These are phyloP conservation scores for Oryza rufipogon DNA, from an alignment of 176 grass and related monocot genomes.

Conservation along the genomic window DNA sequence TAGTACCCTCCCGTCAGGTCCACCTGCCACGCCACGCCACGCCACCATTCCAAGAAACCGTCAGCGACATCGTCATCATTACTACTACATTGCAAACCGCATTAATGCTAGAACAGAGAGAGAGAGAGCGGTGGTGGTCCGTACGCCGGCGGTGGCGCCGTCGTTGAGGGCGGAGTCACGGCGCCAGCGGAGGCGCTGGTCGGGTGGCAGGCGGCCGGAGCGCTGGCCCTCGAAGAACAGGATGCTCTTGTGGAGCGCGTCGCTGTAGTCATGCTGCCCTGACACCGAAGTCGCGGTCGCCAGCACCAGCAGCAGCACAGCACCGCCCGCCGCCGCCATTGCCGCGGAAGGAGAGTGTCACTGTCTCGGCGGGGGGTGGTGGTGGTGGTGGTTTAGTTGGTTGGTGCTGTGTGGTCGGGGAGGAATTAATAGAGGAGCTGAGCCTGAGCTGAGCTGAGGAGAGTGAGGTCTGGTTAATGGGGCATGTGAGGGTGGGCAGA, in stretches of 20 bases:
- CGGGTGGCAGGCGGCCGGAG: constrained; percentile 60
- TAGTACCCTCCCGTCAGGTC: constrained; percentile 90
- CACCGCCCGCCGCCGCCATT: not conserved
- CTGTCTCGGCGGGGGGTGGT: not conserved
- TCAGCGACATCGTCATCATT: not conserved
- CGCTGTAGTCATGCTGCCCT: constrained; percentile 65
- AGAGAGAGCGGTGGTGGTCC: not conserved
- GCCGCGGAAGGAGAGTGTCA: not conserved
- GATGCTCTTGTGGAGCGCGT: constrained; percentile 85
- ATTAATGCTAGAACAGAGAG: not conserved
- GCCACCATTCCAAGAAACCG: not conserved
- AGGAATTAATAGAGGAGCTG: constrained; percentile 24
- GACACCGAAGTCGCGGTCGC: not conserved
- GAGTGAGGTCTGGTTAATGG: not conserved
- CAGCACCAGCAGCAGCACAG: not conserved
- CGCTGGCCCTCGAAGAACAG: constrained; percentile 93
- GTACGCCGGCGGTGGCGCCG: constrained; percentile 64
- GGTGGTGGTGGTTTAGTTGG: constrained; percentile 41
- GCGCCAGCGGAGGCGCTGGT: constrained; percentile 71
- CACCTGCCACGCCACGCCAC: constrained; percentile 43
- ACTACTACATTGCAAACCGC: not conserved
- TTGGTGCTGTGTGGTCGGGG: constrained; percentile 21
- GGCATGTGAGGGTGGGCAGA: constrained; percentile 42
- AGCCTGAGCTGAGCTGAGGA: too few species aligned
- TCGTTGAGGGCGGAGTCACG: constrained; percentile 72